Evolutionary conservation across 2,329 filamentous ascomycete species (phyloP), one percentile per base, ranked within the genome.

Genomic region (Fusarium domesticum): DNA sequence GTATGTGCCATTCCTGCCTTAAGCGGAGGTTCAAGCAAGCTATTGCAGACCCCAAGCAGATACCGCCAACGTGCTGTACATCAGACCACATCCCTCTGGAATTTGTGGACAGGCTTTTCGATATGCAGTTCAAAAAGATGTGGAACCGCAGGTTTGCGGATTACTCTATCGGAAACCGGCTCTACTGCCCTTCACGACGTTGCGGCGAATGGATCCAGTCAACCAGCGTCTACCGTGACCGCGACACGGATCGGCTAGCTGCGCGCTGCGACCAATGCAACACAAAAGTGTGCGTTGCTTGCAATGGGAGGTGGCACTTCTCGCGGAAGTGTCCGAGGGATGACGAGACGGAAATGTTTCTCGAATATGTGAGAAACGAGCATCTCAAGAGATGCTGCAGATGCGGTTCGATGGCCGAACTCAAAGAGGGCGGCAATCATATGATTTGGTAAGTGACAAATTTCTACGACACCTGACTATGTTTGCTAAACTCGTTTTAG

Each of bases 101-200:
- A 54, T 82, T 89, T 62, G 89, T 92, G 19, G 86, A 92, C 11
- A 76, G 76, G 18, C 71, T 93, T 6, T 90, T 95, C 60, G 80
- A 87, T 59, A 62, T 74, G 45, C 74, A 77, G 41, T 92, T 93
- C 73, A 92, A 93, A 69, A 80, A 75, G 53, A 74, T 73, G 1
- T 95, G 89, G 88, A 92, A 93, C 63, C 78, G 77, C 45, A 92
- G 89, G 59, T 93, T 84, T 60, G 74, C 83, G 56, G 87, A 95
- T 62, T 88, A 81, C 58, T 84, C 85, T 5, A 84, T 84, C 1
- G 80, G 78, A 39, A 87, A 88, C 61, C 81, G 86, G 35, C 74
- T 91, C 28, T 92, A 92, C 64, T 95, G 90, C 56, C 87, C 89
- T 0, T 75, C 75, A 2, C 75, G 76, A 40, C 76, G 77, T 34